Evolutionary conservation across 164 flowering plant species (phyloP).

Genomic region (Buxus sempervirens): DNA sequence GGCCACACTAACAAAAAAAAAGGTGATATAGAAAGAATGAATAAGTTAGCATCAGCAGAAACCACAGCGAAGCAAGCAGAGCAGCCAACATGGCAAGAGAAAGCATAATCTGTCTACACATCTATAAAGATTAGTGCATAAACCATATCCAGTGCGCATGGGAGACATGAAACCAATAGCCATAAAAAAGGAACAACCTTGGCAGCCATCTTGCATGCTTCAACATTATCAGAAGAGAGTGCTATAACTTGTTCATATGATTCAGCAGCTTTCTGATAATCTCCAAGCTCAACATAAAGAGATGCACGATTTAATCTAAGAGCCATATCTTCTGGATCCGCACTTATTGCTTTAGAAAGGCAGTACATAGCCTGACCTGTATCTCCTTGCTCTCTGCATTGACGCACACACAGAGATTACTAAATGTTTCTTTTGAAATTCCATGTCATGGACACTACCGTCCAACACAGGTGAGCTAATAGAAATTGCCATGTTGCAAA

Average conservation of each 20-base stretch:
- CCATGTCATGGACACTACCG: background rate
- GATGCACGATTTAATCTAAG: conserved; percentile 56
- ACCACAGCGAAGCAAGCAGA: too few relatives aligned
- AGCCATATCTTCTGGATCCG: conserved; percentile 60
- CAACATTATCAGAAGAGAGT: conserved; percentile 50
- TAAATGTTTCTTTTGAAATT: background rate
- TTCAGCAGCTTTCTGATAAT: conserved; percentile 67
- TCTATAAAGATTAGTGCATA: background rate
- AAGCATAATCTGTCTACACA: too few relatives aligned
- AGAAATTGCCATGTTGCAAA: too few relatives aligned
- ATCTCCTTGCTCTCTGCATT: conserved; percentile 54
- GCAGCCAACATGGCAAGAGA: too few relatives aligned
- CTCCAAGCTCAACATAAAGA: conserved; percentile 51
- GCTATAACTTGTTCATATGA: conserved; percentile 58
- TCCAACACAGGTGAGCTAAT: too few relatives aligned
- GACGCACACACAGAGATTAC: background rate
- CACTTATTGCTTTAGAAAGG: conserved; percentile 66
- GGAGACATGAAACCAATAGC: background rate
- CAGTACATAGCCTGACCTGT: conserved; percentile 57
- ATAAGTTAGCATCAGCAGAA: background rate
- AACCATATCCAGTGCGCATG: background rate
- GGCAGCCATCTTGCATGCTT: conserved; percentile 48
- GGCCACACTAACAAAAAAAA: background rate
- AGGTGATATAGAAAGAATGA: background rate
- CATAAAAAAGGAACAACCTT: conserved; percentile 22